Conservation (phyloP, 768 basidiomycete species). For the Multifurca ochricompacta region DNA sequence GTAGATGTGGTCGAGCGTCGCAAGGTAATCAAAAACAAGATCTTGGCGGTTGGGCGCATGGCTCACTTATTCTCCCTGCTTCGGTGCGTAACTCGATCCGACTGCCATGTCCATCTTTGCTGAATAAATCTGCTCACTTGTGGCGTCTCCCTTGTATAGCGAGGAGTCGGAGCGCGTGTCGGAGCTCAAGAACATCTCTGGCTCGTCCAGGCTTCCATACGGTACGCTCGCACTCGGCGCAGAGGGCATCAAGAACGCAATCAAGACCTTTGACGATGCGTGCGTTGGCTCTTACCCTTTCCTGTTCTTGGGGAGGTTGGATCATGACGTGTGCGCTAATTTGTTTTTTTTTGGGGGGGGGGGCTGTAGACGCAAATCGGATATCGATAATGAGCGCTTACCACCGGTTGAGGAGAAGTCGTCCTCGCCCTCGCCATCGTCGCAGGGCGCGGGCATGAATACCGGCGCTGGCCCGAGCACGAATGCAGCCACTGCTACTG, state of each 20-base stretch:
- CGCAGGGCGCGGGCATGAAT: not conserved
- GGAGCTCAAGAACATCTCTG: constrained; percentile 88
- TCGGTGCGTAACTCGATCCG: constrained; percentile 51
- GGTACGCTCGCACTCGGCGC: constrained; percentile 80
- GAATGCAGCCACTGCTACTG: not conserved
- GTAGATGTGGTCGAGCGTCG: constrained; percentile 58
- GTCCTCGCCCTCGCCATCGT: not conserved
- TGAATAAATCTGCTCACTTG: not conserved
- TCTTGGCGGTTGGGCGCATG: constrained; percentile 94
- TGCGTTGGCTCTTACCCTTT: constrained; percentile 37
- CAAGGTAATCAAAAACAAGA: constrained; percentile 96
- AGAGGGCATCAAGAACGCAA: constrained; percentile 93
- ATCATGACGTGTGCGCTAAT: too few relatives aligned
- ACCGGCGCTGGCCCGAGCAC: too few relatives aligned
- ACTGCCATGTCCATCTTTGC: not conserved
- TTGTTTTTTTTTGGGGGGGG: too few relatives aligned
- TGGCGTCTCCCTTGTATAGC: constrained; percentile 33
- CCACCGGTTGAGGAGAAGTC: constrained; percentile 44
- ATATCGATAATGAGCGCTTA: constrained; percentile 97
- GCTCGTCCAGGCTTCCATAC: constrained; percentile 70
- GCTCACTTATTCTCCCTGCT: constrained; percentile 91
- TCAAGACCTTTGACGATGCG: constrained; percentile 93
- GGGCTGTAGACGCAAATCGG: constrained; percentile 81
- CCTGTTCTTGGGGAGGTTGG: not conserved
- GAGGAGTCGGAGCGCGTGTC: constrained; percentile 98